Conservation (phyloP, 176 grass and related monocot genomes). For the Raddia guianensis region DNA sequence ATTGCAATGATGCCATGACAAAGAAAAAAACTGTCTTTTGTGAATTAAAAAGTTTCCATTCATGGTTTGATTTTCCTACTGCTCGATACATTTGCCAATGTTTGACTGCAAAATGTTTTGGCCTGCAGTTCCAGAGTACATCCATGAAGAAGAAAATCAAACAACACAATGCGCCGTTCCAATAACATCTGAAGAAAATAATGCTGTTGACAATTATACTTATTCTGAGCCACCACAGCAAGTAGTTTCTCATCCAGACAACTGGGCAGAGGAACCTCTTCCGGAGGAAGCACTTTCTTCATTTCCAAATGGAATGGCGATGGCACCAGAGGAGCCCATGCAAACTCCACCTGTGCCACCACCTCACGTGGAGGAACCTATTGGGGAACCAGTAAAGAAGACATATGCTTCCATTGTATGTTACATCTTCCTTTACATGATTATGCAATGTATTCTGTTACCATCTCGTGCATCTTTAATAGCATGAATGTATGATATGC, state of each 20-base stretch:
- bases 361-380: constrained; percentile 61
- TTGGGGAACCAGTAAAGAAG: constrained; percentile 73
- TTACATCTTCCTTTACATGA: constrained; percentile 24
- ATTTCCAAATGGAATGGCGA: constrained; percentile 53
- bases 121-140: constrained; percentile 57
- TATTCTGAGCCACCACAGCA: constrained; percentile 61
- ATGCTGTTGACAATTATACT: constrained; percentile 56
- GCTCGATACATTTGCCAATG: not conserved
- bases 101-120: constrained; percentile 30
- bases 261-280: constrained; percentile 58
- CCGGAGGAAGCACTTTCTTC: constrained; percentile 59
- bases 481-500: constrained; percentile 12
- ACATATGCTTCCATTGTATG: constrained; percentile 98
- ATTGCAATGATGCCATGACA: not conserved
- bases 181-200: constrained; percentile 53
- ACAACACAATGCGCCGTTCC: constrained; percentile 42
- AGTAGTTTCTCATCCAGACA: constrained; percentile 50
- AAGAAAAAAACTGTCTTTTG: not conserved
- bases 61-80: not conserved
- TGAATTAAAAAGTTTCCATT: not conserved
- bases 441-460: constrained; percentile 18
- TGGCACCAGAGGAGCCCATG: constrained; percentile 52
- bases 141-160: constrained; percentile 67
- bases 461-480: constrained; percentile 36
- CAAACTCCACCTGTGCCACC: constrained; percentile 45